Evolutionary conservation across 73 alveolate genomes (phyloP), one percentile per base, ranked within the genome.

Genomic region (Effrenium voratum): DNA sequence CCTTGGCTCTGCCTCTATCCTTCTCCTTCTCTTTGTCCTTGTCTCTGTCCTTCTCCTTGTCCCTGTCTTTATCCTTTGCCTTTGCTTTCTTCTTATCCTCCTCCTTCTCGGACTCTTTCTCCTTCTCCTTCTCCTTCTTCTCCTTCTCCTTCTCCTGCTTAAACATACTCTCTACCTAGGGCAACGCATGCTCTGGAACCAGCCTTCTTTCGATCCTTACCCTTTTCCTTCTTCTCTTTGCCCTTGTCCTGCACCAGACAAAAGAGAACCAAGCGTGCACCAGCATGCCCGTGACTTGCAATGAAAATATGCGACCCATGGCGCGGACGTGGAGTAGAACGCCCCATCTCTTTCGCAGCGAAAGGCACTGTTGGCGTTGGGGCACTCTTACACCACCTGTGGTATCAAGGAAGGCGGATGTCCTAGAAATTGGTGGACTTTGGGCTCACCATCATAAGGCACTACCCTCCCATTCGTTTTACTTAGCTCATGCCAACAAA

Each of bases 81-180:
- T 47, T 70, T 26, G 44, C 80, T 43, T 16, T 57, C 60, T 83
- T 91, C 47, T 82, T 79, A 45, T 95, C 68, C 40, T 83, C 52
- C 22, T 83, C 86, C 93, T 60, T 66, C 28, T 95, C 87, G 24
- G 41, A 47, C 38, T 85, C 70, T 45, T 66, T 87, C 41, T 81
- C 84, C n/a, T 77, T 91, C 40, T 77, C 70, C 24, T 68, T 57
- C 49, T 88, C 91, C 76, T 70, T 70, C 63, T 76, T 95, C 93
- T 34, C 91, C 97, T 73, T 93, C 83, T 44, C 95, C 34, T 73
- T 96, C 32, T 97, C 90, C 16, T 72, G 68, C 44, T 66, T 34
- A 0, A 34, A 36, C 1, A 28, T 41, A 2, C 32, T 72, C 30
- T 72, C 82, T 36, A 28, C 41, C 41, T 34, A 4, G 24, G 16